Percentiles rank a stretch among this genome's conserved stretches.
Conservation (phyloP, 75 land plant genomes). For the Picea glauca region DNA sequence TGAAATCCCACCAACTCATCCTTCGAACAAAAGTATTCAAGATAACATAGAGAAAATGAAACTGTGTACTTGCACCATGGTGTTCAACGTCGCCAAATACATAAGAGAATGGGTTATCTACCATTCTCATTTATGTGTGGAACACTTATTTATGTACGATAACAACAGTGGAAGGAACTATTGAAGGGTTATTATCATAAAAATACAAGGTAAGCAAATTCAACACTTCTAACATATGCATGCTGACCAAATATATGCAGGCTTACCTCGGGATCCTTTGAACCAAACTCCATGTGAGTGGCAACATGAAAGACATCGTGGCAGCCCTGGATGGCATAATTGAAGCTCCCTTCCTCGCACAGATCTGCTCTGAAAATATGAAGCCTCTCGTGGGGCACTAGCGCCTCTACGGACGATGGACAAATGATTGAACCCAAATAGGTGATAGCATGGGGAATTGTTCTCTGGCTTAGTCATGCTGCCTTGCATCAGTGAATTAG, state of each 20-base stretch:
- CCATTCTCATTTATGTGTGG: constrained; percentile 63
- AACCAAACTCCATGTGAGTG: neutral
- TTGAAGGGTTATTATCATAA: constrained; percentile 13
- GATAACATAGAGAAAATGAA: neutral
- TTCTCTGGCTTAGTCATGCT: no score
- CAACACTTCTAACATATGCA: no score
- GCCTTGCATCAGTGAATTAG: no score
- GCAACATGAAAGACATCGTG: neutral
- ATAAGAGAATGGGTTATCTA: constrained; percentile 76
- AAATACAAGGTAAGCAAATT: constrained; percentile 37
- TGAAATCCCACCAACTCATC: neutral
- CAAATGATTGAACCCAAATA: no score
- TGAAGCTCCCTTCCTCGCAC: constrained; percentile 19
- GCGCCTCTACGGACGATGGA: no score
- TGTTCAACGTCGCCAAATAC: constrained; percentile 66
- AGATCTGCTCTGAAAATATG: constrained; percentile 27
- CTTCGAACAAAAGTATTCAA: constrained; percentile 2
- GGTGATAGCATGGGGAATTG: no score
- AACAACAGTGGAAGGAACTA: constrained; percentile 45
- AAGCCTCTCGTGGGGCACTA: constrained; percentile 25
- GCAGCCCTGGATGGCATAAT: constrained; percentile 6
- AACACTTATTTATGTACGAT: constrained; percentile 71
- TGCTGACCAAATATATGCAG: no score
- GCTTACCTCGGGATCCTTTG: neutral
- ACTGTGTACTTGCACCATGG: constrained; percentile 80